Percentiles rank a stretch among this genome's conserved stretches.
Evolutionary conservation across 352 stramenopile species (phyloP).

Genomic region (Globisporangium paroecandrum): DNA sequence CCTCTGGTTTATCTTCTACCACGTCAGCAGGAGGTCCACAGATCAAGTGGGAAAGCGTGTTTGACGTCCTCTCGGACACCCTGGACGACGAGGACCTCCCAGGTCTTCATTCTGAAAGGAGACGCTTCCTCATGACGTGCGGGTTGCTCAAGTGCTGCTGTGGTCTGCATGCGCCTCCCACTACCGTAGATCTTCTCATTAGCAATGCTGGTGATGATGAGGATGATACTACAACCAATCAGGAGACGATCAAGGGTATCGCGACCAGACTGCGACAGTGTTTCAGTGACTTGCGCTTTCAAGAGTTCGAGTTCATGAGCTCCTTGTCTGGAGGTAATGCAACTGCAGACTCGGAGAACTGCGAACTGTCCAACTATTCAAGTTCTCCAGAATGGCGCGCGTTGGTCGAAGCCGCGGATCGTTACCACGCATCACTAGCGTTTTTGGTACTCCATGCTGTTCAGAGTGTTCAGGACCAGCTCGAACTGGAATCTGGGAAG

Average conservation of each 20-base stretch:
- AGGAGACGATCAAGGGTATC: neutral
- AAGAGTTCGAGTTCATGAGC: constrained; percentile 17
- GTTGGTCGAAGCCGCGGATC: constrained; percentile 31
- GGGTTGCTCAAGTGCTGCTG: constrained; percentile 10
- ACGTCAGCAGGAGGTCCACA: neutral
- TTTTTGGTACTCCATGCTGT: constrained; percentile 16
- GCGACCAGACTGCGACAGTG: constrained; percentile 9
- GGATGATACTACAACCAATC: neutral
- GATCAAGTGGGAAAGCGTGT: constrained; percentile 14
- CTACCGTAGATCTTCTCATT: neutral
- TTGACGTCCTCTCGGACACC: constrained; percentile 12
- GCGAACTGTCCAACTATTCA: neutral
- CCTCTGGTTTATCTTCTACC: neutral
- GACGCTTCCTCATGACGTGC: constrained; percentile 10
- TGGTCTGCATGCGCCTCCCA: neutral
- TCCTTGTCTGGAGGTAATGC: constrained; percentile 3
- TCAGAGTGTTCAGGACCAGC: neutral
- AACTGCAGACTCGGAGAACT: neutral
- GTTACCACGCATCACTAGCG: constrained; percentile 29
- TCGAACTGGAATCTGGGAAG: neutral
- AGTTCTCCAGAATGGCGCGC: constrained; percentile 27
- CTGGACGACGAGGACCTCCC: constrained; percentile 5
- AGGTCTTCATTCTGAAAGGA: neutral
- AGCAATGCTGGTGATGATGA: neutral
- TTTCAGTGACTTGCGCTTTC: constrained; percentile 17